A percentile compares a stretch with the other conserved stretches of the same genome.
phyloP scores from a whole-genome alignment of 2,329 filamentous ascomycete genomes.

The Escovopsis sp. region DNA sequence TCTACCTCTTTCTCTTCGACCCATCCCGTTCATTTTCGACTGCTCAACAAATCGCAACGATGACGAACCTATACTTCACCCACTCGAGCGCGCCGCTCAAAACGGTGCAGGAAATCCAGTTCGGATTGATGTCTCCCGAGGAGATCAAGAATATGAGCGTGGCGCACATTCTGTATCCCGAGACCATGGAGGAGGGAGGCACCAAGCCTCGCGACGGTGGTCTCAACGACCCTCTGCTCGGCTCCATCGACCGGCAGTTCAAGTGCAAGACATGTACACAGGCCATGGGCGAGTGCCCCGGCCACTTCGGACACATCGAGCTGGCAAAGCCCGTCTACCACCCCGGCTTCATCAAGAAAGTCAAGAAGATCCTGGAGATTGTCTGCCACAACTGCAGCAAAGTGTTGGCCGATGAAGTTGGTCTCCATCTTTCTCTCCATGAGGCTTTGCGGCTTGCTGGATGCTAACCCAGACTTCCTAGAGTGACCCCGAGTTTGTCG shows the following conservation, averaged over 20 bases:
- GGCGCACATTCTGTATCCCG: conserved; percentile 89
- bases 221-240: conserved; percentile 88
- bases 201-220: conserved; percentile 81
- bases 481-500: conserved; percentile 71
- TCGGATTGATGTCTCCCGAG: conserved; percentile 91
- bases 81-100: conserved; percentile 92
- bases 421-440: conserved; percentile 44
- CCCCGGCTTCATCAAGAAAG: conserved; percentile 90
- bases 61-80: conserved; percentile 85
- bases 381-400: conserved; percentile 99
- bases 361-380: conserved; percentile 97
- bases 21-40: neutral
- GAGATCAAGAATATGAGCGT: conserved; percentile 99
- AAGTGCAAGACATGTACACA: conserved; percentile 95
- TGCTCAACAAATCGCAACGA: conserved; percentile 33
- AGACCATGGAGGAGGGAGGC: conserved; percentile 96
- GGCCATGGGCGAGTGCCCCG: conserved; percentile 88
- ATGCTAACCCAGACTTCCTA: conserved; percentile 49
- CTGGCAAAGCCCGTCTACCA: conserved; percentile 94
- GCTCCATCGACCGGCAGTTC: conserved; percentile 90
- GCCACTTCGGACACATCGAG: conserved; percentile 98
- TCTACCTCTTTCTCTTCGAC: conserved; percentile 5
- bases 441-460: conserved; percentile 37
- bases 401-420: conserved; percentile 94
- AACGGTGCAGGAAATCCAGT: conserved; percentile 98